Evolutionary conservation across 2,329 filamentous ascomycete genomes (phyloP), one percentile per base, ranked within the genome.

Genomic region (Monosporascus sp.): DNA sequence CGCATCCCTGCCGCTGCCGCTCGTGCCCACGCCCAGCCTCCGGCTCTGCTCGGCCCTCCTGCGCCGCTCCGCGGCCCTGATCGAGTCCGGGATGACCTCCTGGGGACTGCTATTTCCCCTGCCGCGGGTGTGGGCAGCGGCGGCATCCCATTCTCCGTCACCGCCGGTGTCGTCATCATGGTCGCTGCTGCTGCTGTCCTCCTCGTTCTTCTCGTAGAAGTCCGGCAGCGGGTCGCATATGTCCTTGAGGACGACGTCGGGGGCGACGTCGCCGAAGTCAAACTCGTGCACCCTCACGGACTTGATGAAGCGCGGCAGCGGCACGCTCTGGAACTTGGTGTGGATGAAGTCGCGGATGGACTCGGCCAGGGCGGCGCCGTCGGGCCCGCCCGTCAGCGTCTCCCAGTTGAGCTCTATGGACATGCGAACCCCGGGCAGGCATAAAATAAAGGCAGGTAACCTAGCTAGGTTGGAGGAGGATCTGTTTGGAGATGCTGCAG

Each of bases 331-430:
- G 72, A 99, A 99, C 66, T 92, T 94, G 68, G 90, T 87, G 73
- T 99, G 90, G 63, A 99, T 89, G 73, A 99, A 99, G 64, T 86
- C 85, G 60, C 93, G 89, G 71, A 99, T 96, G 58, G 81, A 82
- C 67, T 91, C 87, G 48, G 93, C 91, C 56, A 97, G 84, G 51
- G 84, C 88, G 59, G 85, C 81, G 52, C 94, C 93, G 71, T 97
- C 93, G 48, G 90, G 84, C 27, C 94, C 94, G 57, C 85, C 86
- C 22, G 93, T 97, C 67, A 97, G 83, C 57, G 88, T 88, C 66
- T 94, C 87, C 94, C 94, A 99, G 73, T 96, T 91, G 69, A 99
- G 87, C 68, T 97, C 92, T 76, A 99, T 93, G 62, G 94, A 97
- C 94, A 99, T 99, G 18, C 31, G 31, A 35, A 35, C 31, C 31